phyloP scores from a whole-genome alignment of 805 yeast species.

The Metschnikowia similis region DNA sequence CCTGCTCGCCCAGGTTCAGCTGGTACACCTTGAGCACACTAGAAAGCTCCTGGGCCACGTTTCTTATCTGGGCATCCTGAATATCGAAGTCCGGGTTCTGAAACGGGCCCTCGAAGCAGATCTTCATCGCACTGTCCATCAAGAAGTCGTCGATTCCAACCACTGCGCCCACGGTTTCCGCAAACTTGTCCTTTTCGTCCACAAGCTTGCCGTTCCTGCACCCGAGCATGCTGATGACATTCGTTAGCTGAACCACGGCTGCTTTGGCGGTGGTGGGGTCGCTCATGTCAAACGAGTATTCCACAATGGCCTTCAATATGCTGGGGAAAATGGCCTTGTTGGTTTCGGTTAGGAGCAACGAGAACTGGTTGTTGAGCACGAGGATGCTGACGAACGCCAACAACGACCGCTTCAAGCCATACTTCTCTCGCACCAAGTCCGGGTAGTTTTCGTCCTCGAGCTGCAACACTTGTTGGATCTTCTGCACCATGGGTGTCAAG shows the following conservation, averaged over 20 bases:
- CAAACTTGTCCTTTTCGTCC: slow-evolving; percentile 56
- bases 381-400: slow-evolving; percentile 66
- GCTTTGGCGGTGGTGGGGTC: slow-evolving; percentile 66
- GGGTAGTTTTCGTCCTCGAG: slow-evolving; percentile 41
- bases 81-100: slow-evolving; percentile 60
- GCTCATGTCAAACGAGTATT: slow-evolving; percentile 55
- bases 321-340: slow-evolving; percentile 59
- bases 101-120: slow-evolving; percentile 78
- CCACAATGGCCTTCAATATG: slow-evolving; percentile 60
- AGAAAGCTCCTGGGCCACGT: slow-evolving; percentile 71
- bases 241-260: slow-evolving; percentile 64
- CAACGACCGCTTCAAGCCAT: slow-evolving; percentile 63
- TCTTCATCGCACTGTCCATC: slow-evolving; percentile 60
- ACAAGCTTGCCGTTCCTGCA: slow-evolving; percentile 63
- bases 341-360: slow-evolving; percentile 66
- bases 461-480: slow-evolving; percentile 51
- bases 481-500: slow-evolving; percentile 67
- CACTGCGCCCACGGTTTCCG: slow-evolving; percentile 43
- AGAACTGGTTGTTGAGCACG: slow-evolving; percentile 72
- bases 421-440: slow-evolving; percentile 61
- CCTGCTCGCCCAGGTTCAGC: slow-evolving; percentile 31
- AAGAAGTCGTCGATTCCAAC: slow-evolving; percentile 72
- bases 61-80: slow-evolving; percentile 75
- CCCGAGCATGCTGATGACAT: slow-evolving; percentile 54
- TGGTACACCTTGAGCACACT: slow-evolving; percentile 58